Percentiles rank a stretch among this genome's conserved stretches.
phyloP scores from a whole-genome alignment of 768 basidiomycete species.

The Collybia nuda region DNA sequence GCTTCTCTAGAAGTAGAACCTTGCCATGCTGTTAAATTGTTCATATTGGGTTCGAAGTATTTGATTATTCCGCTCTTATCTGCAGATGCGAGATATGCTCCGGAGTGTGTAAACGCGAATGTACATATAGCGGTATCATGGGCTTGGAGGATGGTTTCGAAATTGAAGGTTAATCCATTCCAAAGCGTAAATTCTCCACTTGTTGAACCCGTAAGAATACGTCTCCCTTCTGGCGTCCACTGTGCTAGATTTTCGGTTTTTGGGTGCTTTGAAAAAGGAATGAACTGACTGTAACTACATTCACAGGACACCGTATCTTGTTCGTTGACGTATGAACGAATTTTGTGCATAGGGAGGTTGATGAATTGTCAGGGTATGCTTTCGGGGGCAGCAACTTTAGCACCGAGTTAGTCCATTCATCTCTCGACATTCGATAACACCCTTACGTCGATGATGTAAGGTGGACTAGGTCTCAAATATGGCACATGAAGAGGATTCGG shows the following conservation, averaged over 20 bases:
- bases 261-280: not conserved
- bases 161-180: slow-evolving; percentile 99
- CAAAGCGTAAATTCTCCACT: slow-evolving; percentile 98
- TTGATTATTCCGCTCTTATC: slow-evolving; percentile 96
- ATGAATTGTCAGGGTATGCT: slow-evolving; percentile 88
- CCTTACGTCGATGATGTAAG: slow-evolving; percentile 87
- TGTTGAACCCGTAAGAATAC: slow-evolving; percentile 92
- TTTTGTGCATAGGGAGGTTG: slow-evolving; percentile 94
- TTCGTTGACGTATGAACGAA: slow-evolving; percentile 99
- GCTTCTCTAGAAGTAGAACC: slow-evolving; percentile 88
- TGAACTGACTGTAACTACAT: slow-evolving; percentile 87
- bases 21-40: slow-evolving; percentile 92
- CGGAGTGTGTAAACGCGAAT: slow-evolving; percentile 88
- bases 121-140: slow-evolving; percentile 94
- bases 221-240: slow-evolving; percentile 98
- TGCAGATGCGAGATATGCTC: slow-evolving; percentile 88
- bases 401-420: slow-evolving; percentile 16
- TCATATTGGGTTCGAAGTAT: slow-evolving; percentile 99
- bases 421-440: slow-evolving; percentile 6
- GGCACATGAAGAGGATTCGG: slow-evolving; percentile 78
- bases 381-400: slow-evolving; percentile 82
- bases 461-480: slow-evolving; percentile 79
- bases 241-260: slow-evolving; percentile 26
- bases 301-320: slow-evolving; percentile 96
- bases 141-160: slow-evolving; percentile 98